A percentile compares a stretch with the other conserved stretches of the same genome.
phyloP scores from a whole-genome alignment of 1,139 yeast genomes.

The Yamadazyma diddensiae region DNA sequence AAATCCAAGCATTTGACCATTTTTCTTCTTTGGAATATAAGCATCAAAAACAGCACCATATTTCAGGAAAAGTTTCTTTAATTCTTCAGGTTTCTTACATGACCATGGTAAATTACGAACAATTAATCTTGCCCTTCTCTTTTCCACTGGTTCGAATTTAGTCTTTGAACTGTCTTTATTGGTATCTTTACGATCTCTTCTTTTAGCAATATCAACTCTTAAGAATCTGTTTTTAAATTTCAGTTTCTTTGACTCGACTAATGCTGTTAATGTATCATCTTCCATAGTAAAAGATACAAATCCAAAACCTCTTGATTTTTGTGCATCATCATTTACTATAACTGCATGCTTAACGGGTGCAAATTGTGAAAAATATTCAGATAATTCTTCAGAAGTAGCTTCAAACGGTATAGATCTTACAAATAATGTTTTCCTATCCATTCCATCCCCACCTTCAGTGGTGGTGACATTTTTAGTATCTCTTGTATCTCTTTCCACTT shows the following conservation, averaged over 20 bases:
- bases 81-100: conserved; percentile 69
- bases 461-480: no score
- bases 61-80: conserved; percentile 67
- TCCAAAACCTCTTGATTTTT: conserved; percentile 88
- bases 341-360: conserved; percentile 97
- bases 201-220: conserved; percentile 84
- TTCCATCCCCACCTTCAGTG: conserved; percentile 26
- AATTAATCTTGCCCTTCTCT: conserved; percentile 80
- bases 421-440: conserved; percentile 69
- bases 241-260: conserved; percentile 60
- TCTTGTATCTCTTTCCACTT: not conserved
- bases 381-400: conserved; percentile 76
- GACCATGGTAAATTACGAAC: conserved; percentile 96
- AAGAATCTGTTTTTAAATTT: conserved; percentile 67
- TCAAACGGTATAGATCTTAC: conserved; percentile 80
- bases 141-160: conserved; percentile 40
- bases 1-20: conserved; percentile 91
- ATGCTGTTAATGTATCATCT: conserved; percentile 80
- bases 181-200: conserved; percentile 74
- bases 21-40: conserved; percentile 80
- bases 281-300: conserved; percentile 86
- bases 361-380: conserved; percentile 83
- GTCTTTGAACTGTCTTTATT: conserved; percentile 11
- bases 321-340: conserved; percentile 74
- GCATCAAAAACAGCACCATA: conserved; percentile 91